Evolutionary conservation across 768 basidiomycete species (phyloP).

Genomic region (Suillus weaverae): DNA sequence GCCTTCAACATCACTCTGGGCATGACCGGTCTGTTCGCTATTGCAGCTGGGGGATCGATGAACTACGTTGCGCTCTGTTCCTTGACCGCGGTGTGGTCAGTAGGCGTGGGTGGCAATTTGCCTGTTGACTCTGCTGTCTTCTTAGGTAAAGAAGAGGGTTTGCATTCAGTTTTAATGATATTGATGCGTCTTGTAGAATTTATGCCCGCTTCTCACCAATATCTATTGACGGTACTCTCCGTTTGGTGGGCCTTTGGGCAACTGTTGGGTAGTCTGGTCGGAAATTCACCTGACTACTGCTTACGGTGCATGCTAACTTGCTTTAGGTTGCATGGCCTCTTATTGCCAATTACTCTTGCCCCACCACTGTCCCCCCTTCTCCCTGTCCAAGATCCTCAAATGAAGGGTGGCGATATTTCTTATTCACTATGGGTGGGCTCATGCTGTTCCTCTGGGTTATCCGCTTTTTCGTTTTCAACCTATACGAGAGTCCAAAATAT

Average conservation of each 20-base stretch:
- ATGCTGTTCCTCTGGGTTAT: slow-evolving; percentile 62
- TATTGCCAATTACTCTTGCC: slow-evolving; percentile 67
- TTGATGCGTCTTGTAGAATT: slow-evolving; percentile 47
- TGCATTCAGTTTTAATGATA: background rate
- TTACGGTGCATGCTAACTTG: background rate
- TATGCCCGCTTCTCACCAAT: slow-evolving; percentile 70
- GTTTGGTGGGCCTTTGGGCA: slow-evolving; percentile 84
- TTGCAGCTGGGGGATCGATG: slow-evolving; percentile 59
- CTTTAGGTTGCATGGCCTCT: slow-evolving; percentile 70
- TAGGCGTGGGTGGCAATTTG: slow-evolving; percentile 72
- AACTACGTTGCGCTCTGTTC: slow-evolving; percentile 52
- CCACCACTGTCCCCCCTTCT: slow-evolving; percentile 36
- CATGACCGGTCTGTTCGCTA: slow-evolving; percentile 64
- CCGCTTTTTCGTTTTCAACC: slow-evolving; percentile 65
- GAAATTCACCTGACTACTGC: background rate
- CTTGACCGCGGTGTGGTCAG: slow-evolving; percentile 56
- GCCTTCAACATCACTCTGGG: slow-evolving; percentile 73
- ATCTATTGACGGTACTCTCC: slow-evolving; percentile 70
- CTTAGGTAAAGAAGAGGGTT: slow-evolving; percentile 47
- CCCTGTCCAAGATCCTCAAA: slow-evolving; percentile 57
- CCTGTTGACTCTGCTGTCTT: slow-evolving; percentile 79
- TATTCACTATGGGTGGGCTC: slow-evolving; percentile 71
- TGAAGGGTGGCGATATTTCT: slow-evolving; percentile 74
- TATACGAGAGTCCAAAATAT: slow-evolving; percentile 72
- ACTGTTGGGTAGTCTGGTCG: slow-evolving; percentile 51